phyloP scores from a whole-genome alignment of 1,284 basidiomycete genomes.

The Albatrellus sp. region DNA sequence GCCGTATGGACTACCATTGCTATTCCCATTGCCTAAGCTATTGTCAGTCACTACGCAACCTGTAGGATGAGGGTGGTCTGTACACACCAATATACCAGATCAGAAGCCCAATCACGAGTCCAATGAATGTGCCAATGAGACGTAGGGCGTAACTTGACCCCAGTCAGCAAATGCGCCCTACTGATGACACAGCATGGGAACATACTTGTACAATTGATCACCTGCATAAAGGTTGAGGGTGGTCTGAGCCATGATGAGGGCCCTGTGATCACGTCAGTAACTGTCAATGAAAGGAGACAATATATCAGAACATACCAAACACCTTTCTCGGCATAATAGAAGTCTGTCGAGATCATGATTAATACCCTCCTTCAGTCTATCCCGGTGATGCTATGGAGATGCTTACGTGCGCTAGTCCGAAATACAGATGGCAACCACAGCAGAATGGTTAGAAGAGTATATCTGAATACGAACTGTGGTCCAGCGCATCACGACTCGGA shows the following conservation, averaged over 20 bases:
- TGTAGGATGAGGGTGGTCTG: neutral
- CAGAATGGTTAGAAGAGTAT: constrained; percentile 38
- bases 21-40: constrained; percentile 31
- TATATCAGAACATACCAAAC: constrained; percentile 21
- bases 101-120: constrained; percentile 33
- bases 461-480: constrained; percentile 41
- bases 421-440: constrained; percentile 45
- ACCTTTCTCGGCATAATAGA: constrained; percentile 31
- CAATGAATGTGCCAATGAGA: constrained; percentile 28
- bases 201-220: constrained; percentile 44
- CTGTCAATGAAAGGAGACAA: neutral
- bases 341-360: constrained; percentile 17
- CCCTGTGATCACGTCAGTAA: constrained; percentile 24
- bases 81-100: constrained; percentile 42
- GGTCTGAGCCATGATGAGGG: constrained; percentile 57
- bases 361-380: no score
- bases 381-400: neutral
- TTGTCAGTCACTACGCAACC: constrained; percentile 9
- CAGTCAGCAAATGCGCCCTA: constrained; percentile 2
- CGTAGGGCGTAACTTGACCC: constrained; percentile 29
- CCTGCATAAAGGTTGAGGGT: constrained; percentile 49
- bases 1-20: constrained; percentile 47
- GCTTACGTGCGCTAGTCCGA: constrained; percentile 30
- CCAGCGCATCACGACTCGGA: neutral
- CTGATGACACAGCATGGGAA: constrained; percentile 11